These are phyloP conservation scores for Grosmannia huntii DNA, from an alignment of 2,329 filamentous ascomycete genomes.

Conservation along the genomic window DNA sequence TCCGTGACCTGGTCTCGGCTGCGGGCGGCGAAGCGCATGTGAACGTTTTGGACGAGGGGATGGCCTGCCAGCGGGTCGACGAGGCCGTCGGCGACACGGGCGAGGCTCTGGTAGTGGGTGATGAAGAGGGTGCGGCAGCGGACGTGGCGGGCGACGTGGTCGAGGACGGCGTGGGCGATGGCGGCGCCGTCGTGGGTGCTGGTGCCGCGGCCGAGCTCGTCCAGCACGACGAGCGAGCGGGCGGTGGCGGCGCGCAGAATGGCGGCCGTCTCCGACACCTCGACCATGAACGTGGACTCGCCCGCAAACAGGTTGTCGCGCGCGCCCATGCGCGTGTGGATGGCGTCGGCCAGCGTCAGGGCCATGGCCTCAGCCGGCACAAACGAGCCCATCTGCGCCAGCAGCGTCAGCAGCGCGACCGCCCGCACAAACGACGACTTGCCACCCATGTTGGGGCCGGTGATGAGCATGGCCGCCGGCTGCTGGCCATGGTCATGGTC, in stretches of 20 bases:
- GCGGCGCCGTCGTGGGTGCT: slow-evolving; percentile 93
- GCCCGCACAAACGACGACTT: slow-evolving; percentile 97
- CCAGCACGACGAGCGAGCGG: slow-evolving; percentile 76
- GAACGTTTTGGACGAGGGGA: slow-evolving; percentile 62
- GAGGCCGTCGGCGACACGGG: slow-evolving; percentile 56
- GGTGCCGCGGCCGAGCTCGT: slow-evolving; percentile 88
- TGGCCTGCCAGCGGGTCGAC: slow-evolving; percentile 24
- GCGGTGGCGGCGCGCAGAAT: slow-evolving; percentile 84
- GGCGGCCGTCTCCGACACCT: slow-evolving; percentile 80
- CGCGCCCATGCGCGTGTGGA: slow-evolving; percentile 92
- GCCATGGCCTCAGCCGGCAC: slow-evolving; percentile 66
- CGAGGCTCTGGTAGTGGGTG: slow-evolving; percentile 88
- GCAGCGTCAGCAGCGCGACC: slow-evolving; percentile 80
- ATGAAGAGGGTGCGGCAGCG: slow-evolving; percentile 84
- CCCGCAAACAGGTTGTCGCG: slow-evolving; percentile 92
- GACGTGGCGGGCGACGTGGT: slow-evolving; percentile 65
- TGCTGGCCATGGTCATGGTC: too few relatives aligned
- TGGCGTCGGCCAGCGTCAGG: slow-evolving; percentile 77
- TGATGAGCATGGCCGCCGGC: slow-evolving; percentile 52
- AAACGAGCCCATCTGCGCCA: slow-evolving; percentile 90
- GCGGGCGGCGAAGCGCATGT: slow-evolving; percentile 67
- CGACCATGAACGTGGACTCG: slow-evolving; percentile 96
- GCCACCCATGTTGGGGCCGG: slow-evolving; percentile 96
- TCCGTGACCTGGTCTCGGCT: neutral
- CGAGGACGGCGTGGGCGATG: slow-evolving; percentile 83